Conservation (phyloP, 768 basidiomycete species). For the Tylopilus sp. region DNA sequence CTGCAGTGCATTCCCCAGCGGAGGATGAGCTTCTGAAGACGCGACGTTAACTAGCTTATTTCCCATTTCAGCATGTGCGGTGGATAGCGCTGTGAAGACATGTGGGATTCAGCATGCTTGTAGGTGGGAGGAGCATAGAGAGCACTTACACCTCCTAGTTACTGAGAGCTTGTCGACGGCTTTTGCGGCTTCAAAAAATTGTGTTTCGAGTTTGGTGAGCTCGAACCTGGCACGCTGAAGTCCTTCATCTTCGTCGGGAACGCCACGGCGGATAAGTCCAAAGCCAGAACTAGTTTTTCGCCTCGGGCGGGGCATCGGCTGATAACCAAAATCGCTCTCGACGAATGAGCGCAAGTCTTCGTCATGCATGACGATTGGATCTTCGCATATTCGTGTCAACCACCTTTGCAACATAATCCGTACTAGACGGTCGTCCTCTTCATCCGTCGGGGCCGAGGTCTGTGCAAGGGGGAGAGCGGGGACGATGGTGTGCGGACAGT, state of each 20-base stretch:
- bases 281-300: slow-evolving; percentile 75
- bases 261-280: slow-evolving; percentile 69
- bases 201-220: slow-evolving; percentile 85
- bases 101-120: not conserved
- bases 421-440: slow-evolving; percentile 96
- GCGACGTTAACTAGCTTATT: slow-evolving; percentile 88
- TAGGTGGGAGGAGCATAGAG: not conserved
- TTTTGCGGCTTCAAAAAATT: slow-evolving; percentile 91
- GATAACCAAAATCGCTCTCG: slow-evolving; percentile 97
- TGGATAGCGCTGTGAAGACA: slow-evolving; percentile 70
- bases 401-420: slow-evolving; percentile 94
- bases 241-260: slow-evolving; percentile 94
- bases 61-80: slow-evolving; percentile 85
- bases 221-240: slow-evolving; percentile 88
- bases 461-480: slow-evolving; percentile 95
- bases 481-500: slow-evolving; percentile 93
- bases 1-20: slow-evolving; percentile 76
- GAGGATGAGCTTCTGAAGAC: slow-evolving; percentile 83
- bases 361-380: slow-evolving; percentile 81
- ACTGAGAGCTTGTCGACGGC: slow-evolving; percentile 84
- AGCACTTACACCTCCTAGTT: slow-evolving; percentile 65
- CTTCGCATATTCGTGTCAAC: slow-evolving; percentile 90
- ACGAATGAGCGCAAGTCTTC: slow-evolving; percentile 94
- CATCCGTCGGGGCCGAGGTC: slow-evolving; percentile 95
- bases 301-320: slow-evolving; percentile 72